Conservation (phyloP, 352 stramenopile genomes). For the Globisporangium abappressorium region DNA sequence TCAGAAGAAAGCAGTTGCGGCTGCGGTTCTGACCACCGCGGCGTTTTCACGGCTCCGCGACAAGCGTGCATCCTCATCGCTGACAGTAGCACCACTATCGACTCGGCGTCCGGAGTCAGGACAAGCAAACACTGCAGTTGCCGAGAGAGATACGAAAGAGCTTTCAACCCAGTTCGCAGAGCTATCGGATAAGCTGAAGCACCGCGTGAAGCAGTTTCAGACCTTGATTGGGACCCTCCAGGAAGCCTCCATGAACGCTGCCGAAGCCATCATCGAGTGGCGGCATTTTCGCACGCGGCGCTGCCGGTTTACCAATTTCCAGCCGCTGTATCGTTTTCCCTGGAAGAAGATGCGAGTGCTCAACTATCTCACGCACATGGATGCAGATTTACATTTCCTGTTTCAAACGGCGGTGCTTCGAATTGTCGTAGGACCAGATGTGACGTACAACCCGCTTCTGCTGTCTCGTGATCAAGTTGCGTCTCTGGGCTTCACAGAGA, state of each 20-base stretch:
- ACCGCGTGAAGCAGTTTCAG: constrained; percentile 30
- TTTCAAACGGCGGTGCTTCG: constrained; percentile 37
- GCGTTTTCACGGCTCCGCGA: constrained; percentile 5
- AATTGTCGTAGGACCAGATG: constrained; percentile 30
- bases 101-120: constrained; percentile 11
- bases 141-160: constrained; percentile 8
- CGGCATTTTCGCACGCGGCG: constrained; percentile 26
- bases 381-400: constrained; percentile 34
- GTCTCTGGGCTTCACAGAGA: constrained; percentile 12
- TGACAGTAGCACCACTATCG: constrained; percentile 8
- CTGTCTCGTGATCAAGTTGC: constrained; percentile 27
- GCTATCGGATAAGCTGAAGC: constrained; percentile 23
- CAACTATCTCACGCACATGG: constrained; percentile 56
- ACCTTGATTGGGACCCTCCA: constrained; percentile 28
- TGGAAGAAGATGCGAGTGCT: constrained; percentile 32
- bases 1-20: constrained; percentile 21
- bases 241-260: constrained; percentile 29
- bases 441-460: constrained; percentile 43
- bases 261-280: constrained; percentile 50
- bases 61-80: constrained; percentile 13
- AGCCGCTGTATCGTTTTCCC: constrained; percentile 40
- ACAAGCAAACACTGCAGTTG: constrained; percentile 1
- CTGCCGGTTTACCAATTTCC: constrained; percentile 33
- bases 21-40: not conserved
- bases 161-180: constrained; percentile 18